Conservation (phyloP, 75 land plant species). For the Adiantum capillusveneris region DNA sequence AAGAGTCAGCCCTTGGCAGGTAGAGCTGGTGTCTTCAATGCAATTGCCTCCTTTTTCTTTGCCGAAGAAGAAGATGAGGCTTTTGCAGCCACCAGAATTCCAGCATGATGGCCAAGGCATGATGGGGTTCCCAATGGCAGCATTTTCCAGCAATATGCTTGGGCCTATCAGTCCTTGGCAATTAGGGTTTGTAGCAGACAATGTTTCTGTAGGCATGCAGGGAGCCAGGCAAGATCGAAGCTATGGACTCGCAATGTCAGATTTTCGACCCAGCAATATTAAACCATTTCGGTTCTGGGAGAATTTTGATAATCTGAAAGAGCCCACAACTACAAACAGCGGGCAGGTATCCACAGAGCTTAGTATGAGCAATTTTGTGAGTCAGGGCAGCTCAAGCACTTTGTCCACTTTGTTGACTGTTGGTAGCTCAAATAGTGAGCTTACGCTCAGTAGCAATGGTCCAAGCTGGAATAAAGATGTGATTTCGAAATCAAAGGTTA, state of each 20-base stretch:
- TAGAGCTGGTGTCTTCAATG: slow-evolving; percentile 75
- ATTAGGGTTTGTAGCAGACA: slow-evolving; percentile 44
- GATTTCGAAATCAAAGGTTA: slow-evolving; percentile 12
- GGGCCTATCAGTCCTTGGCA: slow-evolving; percentile 54
- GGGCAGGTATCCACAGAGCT: neutral
- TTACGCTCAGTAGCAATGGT: neutral
- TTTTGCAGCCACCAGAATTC: slow-evolving; percentile 37
- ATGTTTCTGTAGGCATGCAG: slow-evolving; percentile 98
- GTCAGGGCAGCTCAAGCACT: neutral
- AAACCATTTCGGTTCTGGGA: slow-evolving; percentile 24
- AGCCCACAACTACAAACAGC: neutral
- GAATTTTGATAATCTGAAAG: slow-evolving; percentile 1
- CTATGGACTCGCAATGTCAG: slow-evolving; percentile 69
- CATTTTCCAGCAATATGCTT: slow-evolving; percentile 44
- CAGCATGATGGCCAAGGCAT: slow-evolving; percentile 34
- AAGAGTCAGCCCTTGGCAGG: slow-evolving; percentile 90
- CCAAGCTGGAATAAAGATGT: neutral
- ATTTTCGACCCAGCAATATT: slow-evolving; percentile 40
- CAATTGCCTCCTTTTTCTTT: slow-evolving; percentile 53
- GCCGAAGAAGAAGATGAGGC: slow-evolving; percentile 53
- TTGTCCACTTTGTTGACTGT: slow-evolving; percentile 12
- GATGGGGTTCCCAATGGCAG: slow-evolving; percentile 33
- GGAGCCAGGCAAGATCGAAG: slow-evolving; percentile 99
- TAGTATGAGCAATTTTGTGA: neutral
- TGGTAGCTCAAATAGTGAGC: slow-evolving; percentile 12